These are phyloP conservation scores for Hansenula sp. DNA, from an alignment of 1,139 yeast species.

Conservation along the genomic window DNA sequence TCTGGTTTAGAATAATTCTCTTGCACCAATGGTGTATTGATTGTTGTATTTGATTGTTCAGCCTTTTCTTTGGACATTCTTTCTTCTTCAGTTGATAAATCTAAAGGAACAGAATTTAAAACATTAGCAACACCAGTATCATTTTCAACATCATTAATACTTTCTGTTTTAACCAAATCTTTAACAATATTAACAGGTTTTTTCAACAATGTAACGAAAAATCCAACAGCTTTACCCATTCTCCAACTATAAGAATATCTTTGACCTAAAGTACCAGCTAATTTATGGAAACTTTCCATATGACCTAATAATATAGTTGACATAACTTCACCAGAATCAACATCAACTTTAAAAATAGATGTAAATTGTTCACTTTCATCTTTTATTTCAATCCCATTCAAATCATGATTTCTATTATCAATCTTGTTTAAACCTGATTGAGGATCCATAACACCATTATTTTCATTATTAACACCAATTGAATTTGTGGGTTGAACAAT, in stretches of 20 bases:
- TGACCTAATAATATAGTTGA: slow-evolving; percentile 31
- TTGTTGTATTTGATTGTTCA: background rate
- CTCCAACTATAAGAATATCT: slow-evolving; percentile 55
- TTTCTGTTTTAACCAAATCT: slow-evolving; percentile 17
- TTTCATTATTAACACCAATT: background rate
- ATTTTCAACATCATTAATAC: slow-evolving; percentile 15
- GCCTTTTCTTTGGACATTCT: background rate
- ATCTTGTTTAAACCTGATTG: slow-evolving; percentile 13
- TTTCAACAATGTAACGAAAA: slow-evolving; percentile 35
- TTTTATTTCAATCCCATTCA: slow-evolving; percentile 11
- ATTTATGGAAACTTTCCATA: slow-evolving; percentile 31
- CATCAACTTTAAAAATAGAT: slow-evolving; percentile 21
- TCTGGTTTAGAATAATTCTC: background rate
- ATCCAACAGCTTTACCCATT: slow-evolving; percentile 43
- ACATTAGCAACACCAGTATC: slow-evolving; percentile 17
- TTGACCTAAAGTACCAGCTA: slow-evolving; percentile 30
- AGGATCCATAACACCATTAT: slow-evolving; percentile 6
- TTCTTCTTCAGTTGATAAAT: slow-evolving; percentile 17
- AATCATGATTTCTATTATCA: slow-evolving; percentile 17
- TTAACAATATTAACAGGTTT: slow-evolving; percentile 29
- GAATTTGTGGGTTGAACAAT: slow-evolving; percentile 18
- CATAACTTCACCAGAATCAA: slow-evolving; percentile 30
- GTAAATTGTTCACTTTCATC: slow-evolving; percentile 10
- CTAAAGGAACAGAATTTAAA: slow-evolving; percentile 20
- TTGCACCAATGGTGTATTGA: too few species aligned